Base-by-base conservation (phyloP, 768 basidiomycete species). In the Amanita thiersii region DNA sequence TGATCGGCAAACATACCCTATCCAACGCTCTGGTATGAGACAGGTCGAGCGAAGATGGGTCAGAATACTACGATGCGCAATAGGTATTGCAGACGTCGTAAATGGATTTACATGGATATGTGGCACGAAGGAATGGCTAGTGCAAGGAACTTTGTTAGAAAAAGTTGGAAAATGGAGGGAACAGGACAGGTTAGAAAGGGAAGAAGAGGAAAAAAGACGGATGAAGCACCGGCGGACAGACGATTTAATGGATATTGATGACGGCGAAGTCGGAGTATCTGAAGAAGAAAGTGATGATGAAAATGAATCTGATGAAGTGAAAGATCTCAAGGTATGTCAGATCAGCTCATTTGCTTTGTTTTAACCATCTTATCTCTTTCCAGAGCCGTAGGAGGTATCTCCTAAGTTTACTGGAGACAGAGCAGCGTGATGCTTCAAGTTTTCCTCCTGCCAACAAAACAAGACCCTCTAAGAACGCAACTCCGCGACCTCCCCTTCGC, bases 321-420 rank as follows among this genome's bases (percentile, higher is more conserved):
- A 72, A 52, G 81, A 72, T n/a, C 69, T 93, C 40, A 90, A 89
- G 79, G 88, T 87, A 54, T 39, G 61, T 50, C 18, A 46, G 44
- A 20, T 21, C 32, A n/a, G n/a, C 18, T 30, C 40, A 37, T 24
- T 47, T 15, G n/a, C 44, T 39, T 28, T 46, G 49, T 36, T 47
- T 48, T 30, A 23, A 41, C 25, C 40, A 47, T 39, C 43, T 41
- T 50, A 47, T 49, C 39, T 43, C 45, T 45, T 37, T 50, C 10
- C 56, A 88, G 83, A 81, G 77, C 38, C 82, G 87, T 17, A 74
- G 86, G 35, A 71, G 78, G 33, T 80, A 90, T 52, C 68, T 94
- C 26, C 77, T 77, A 44, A 71, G 67, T 34, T 66, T 93, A n/a
- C 66, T 90, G 32, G 67, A 66, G 40, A 63, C 63, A 26, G 63